Base-by-base conservation (phyloP, 495 filamentous ascomycete genomes). In the Podospora australis region DNA sequence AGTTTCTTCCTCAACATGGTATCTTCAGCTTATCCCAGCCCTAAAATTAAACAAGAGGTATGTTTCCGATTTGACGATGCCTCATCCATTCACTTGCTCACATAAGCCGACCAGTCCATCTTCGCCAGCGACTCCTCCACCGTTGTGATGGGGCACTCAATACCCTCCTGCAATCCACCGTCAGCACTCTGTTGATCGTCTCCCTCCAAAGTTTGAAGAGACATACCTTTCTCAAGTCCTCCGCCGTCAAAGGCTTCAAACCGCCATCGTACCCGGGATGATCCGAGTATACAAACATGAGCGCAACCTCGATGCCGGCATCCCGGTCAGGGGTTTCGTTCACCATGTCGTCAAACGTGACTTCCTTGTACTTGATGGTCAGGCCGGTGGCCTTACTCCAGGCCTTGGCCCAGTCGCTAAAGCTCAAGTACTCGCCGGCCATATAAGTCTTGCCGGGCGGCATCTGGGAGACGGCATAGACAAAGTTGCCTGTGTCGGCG, bases 401-500 rank as follows among this genome's bases (percentile, higher is more conserved):
- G 8, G 59, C 30, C 24, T 50, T 38, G 22, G 65, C 57, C 38
- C 58, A 70, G 30, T 69, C 62, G 16, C 49, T 29, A 62, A 69
- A 66, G 36, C 48, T 64, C 26, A 65, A 62, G 21, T 60, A 60
- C 41, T 60, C 48, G 29, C 49, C 60, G 21, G 68, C 69, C 57
- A 74, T 71, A 56, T 71, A 71, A 7, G 49, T 39, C 49, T 66
- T 65, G 13, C 69, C 68, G 4, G 71, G 64, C 0, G 66, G 62
- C 66, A 70, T 68, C 50, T 70, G 57, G 9, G 57, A 48, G 6
- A 74, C 67, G 14, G 67, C 71, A 35, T 72, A 70, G 9, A 66
- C 60, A 50, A 71, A 74, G 39, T 52, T 62, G 17, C 71, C 71
- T 44, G 52, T 61, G 56, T 74, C 70, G 6, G 46, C 47, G 14